A percentile compares a stretch with the other conserved stretches of the same genome.
Evolutionary conservation across 805 yeast genomes (phyloP).

Genomic region (Torulaspora microellipsoides): DNA sequence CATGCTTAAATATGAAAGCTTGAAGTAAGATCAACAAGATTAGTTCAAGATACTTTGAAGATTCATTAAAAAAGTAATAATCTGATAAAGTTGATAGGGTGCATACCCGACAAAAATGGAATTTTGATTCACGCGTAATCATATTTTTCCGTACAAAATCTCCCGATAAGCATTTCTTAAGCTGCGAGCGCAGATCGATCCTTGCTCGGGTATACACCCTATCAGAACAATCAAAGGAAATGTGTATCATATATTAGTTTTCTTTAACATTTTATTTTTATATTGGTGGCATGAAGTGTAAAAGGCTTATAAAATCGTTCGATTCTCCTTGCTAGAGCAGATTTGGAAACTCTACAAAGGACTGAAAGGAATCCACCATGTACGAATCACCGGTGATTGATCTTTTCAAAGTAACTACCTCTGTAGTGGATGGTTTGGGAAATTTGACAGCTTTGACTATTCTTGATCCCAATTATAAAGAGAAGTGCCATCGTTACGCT

Average conservation of each 20-base stretch:
- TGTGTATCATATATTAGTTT: too few species aligned
- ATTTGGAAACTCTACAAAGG: too few species aligned
- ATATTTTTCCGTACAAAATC: not conserved
- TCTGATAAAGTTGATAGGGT: conserved; percentile 1
- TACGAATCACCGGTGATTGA: conserved; percentile 15
- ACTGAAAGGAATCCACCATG: conserved; percentile 1
- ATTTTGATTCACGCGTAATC: not conserved
- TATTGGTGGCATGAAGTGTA: too few species aligned
- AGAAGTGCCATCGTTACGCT: conserved; percentile 26
- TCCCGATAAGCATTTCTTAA: conserved; percentile 1
- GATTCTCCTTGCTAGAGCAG: too few species aligned
- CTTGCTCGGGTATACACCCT: conserved; percentile 4
- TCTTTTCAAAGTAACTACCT: conserved; percentile 12
- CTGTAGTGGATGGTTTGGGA: conserved; percentile 28
- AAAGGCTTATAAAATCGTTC: too few species aligned
- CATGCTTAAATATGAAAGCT: not conserved
- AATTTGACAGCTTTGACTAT: conserved; percentile 29
- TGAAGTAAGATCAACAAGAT: not conserved
- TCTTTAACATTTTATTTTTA: too few species aligned
- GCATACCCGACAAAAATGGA: conserved; percentile 2
- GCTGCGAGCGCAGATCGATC: not conserved
- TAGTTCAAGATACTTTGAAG: not conserved
- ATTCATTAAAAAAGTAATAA: not conserved
- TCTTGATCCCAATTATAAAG: conserved; percentile 8
- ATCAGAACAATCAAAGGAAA: not conserved